These are phyloP conservation scores for Microthlaspi erraticum DNA, from an alignment of 345 rosid genomes.

Conservation along the genomic window DNA sequence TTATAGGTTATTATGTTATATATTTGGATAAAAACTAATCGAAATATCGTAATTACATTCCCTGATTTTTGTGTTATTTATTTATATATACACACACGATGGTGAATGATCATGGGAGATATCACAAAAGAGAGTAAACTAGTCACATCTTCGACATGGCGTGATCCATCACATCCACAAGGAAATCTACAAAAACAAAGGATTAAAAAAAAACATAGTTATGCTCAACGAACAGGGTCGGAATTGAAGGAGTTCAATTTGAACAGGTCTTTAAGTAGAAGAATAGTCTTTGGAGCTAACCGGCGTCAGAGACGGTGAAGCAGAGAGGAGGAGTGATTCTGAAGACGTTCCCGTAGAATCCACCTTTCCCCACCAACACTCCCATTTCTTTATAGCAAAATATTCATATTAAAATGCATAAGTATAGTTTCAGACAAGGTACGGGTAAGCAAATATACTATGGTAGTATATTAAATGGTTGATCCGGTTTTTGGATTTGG, in stretches of 20 bases:
- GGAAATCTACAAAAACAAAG: conserved; percentile 76
- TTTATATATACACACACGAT: conserved; percentile 15
- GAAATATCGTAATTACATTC: not conserved
- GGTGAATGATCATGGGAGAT: not conserved
- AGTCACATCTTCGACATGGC: conserved; percentile 75
- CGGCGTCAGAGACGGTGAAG: conserved; percentile 84
- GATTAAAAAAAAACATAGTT: not conserved
- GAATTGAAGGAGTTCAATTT: not conserved
- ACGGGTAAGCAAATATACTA: not conserved
- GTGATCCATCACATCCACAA: conserved; percentile 79
- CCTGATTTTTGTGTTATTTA: conserved; percentile 4
- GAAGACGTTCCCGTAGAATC: conserved; percentile 79
- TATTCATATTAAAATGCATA: not conserved
- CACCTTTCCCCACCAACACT: conserved; percentile 86
- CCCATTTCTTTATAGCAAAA: conserved; percentile 64
- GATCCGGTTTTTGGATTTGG: not conserved
- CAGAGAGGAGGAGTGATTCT: conserved; percentile 93
- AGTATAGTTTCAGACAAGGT: not conserved
- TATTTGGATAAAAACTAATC: not conserved
- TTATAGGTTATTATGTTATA: not conserved
- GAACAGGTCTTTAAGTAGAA: not conserved
- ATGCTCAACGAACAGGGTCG: not conserved
- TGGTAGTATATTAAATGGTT: not conserved
- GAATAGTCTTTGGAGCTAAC: conserved; percentile 41
- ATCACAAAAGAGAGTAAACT: conserved; percentile 10